These are phyloP conservation scores for Metroxylon sagu DNA, from an alignment of 176 grass and related monocot species.

Conservation along the genomic window DNA sequence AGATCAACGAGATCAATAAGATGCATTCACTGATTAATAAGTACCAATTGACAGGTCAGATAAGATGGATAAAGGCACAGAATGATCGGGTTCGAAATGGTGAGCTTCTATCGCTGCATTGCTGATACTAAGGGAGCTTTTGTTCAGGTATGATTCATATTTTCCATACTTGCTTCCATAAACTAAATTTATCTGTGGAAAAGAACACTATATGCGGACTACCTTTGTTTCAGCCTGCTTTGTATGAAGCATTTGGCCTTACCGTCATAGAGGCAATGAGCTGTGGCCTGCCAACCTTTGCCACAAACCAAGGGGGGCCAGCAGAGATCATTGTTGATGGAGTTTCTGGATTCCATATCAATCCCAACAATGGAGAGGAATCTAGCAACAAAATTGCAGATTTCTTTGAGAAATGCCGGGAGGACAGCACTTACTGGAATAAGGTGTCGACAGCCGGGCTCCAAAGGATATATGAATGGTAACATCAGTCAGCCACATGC, in stretches of 20 bases:
- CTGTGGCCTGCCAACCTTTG: constrained; percentile 77
- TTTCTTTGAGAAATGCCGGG: constrained; percentile 84
- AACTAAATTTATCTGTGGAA: too few species aligned
- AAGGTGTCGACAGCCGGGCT: constrained; percentile 77
- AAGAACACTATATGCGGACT: neutral
- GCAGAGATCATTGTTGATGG: constrained; percentile 91
- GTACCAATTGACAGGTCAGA: constrained; percentile 74
- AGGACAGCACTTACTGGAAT: constrained; percentile 73
- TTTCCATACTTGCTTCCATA: too few species aligned
- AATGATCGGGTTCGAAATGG: constrained; percentile 76
- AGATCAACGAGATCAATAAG: constrained; percentile 92
- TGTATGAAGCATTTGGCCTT: constrained; percentile 92
- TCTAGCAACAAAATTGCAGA: constrained; percentile 64
- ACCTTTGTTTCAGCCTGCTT: constrained; percentile 61
- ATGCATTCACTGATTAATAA: constrained; percentile 80
- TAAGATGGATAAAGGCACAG: constrained; percentile 81
- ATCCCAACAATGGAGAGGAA: constrained; percentile 62
- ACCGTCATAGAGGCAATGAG: constrained; percentile 97
- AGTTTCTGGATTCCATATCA: constrained; percentile 86
- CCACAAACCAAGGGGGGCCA: constrained; percentile 81
- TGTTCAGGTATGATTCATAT: constrained; percentile 42
- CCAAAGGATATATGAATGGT: constrained; percentile 90
- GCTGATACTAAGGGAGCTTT: constrained; percentile 87
- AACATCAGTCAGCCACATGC: neutral
- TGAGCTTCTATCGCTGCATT: constrained; percentile 79